These are phyloP conservation scores for Tolypocladium endophyticum DNA, from an alignment of 2,329 filamentous ascomycete species.

Conservation along the genomic window DNA sequence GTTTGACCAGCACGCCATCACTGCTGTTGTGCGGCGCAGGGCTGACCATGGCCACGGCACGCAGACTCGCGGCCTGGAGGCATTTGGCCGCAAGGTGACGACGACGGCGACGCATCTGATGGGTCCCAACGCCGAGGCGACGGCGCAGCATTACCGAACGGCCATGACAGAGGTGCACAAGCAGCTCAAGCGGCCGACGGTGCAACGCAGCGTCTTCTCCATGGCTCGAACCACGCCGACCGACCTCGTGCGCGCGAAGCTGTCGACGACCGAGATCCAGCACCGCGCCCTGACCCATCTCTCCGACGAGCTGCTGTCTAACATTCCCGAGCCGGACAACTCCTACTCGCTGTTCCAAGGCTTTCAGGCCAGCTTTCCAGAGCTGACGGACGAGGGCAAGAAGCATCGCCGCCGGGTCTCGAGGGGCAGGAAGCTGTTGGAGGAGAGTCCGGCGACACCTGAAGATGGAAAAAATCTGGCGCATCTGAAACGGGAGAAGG, in stretches of 20 bases:
- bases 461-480: conserved; percentile 57
- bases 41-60: conserved; percentile 1
- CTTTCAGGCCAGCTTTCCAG: conserved; percentile 81
- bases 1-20: neutral
- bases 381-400: conserved; percentile 56
- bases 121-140: conserved; percentile 44
- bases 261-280: conserved; percentile 87
- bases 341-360: conserved; percentile 92
- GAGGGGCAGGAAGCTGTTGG: conserved; percentile 65
- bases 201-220: conserved; percentile 85
- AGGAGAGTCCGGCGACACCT: conserved; percentile 44
- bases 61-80: conserved; percentile 79
- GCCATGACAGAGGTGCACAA: conserved; percentile 85
- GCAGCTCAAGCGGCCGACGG: conserved; percentile 70
- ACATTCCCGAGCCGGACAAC: conserved; percentile 80
- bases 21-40: neutral
- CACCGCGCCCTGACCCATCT: conserved; percentile 82
- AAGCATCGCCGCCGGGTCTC: conserved; percentile 62
- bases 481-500: conserved; percentile 70
- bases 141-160: conserved; percentile 64
- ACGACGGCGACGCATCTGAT: conserved; percentile 89
- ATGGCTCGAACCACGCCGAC: conserved; percentile 87
- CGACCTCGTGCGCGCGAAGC: conserved; percentile 82
- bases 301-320: conserved; percentile 77
- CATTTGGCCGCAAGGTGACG: conserved; percentile 89